Evolutionary conservation across 2,329 filamentous ascomycete genomes (phyloP).

Genomic region (Cercospora berteroae): DNA sequence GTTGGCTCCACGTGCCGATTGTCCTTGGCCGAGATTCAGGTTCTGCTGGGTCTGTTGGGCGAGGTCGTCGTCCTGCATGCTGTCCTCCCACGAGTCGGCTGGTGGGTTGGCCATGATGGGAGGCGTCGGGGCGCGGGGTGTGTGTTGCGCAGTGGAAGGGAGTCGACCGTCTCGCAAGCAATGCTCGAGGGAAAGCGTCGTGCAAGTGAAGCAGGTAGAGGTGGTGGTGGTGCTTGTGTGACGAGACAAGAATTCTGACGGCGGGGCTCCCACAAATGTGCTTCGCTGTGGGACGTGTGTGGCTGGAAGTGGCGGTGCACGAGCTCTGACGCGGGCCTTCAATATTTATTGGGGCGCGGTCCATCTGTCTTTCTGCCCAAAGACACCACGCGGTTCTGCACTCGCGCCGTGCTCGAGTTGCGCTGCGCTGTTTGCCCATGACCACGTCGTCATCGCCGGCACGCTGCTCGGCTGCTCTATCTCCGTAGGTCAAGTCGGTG

Average conservation of each 20-base stretch:
- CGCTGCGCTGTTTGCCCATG: neutral
- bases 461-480: neutral
- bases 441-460: neutral
- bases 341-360: neutral
- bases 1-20: slow-evolving; percentile 18
- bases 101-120: slow-evolving; percentile 32
- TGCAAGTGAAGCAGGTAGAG: neutral
- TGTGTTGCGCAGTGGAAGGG: neutral
- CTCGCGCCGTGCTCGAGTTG: neutral
- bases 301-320: neutral
- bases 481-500: neutral
- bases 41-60: slow-evolving; percentile 41
- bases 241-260: neutral
- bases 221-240: neutral
- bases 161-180: neutral
- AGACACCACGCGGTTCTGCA: neutral
- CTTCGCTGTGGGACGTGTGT: neutral
- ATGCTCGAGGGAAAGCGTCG: neutral
- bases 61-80: slow-evolving; percentile 40
- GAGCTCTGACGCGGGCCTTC: neutral
- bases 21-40: slow-evolving; percentile 36
- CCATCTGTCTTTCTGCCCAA: neutral
- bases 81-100: slow-evolving; percentile 74
- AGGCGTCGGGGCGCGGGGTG: neutral
- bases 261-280: neutral